A percentile compares a stretch with the other conserved stretches of the same genome.
Evolutionary conservation across 257 asterid species (phyloP).

Genomic region (Leptodermis oblonga): DNA sequence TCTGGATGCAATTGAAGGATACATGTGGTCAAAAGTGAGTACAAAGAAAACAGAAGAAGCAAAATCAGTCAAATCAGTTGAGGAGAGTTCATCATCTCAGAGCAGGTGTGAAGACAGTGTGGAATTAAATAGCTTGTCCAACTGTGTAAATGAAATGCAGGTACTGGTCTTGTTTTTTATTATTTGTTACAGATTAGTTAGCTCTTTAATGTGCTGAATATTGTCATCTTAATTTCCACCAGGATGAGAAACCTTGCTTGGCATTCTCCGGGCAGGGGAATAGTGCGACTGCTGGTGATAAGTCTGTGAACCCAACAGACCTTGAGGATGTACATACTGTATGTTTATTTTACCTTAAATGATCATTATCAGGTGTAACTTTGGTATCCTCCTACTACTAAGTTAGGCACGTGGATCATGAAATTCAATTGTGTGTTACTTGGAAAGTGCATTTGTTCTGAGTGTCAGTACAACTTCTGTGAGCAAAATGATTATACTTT

Average conservation of each 20-base stretch:
- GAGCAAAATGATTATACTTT: background rate
- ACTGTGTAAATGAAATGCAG: constrained; percentile 39
- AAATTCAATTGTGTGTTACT: background rate
- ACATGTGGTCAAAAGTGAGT: constrained; percentile 60
- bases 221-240: constrained; percentile 19
- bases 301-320: constrained; percentile 24
- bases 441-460: background rate
- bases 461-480: background rate
- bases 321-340: constrained; percentile 33
- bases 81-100: constrained; percentile 35
- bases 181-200: background rate
- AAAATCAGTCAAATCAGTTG: constrained; percentile 26
- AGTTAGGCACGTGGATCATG: background rate
- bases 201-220: background rate
- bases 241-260: constrained; percentile 35
- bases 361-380: background rate
- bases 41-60: constrained; percentile 29
- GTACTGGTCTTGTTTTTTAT: constrained; percentile 20
- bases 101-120: constrained; percentile 32
- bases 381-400: background rate
- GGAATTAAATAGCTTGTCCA: constrained; percentile 28
- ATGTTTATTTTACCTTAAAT: constrained; percentile 28
- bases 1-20: constrained; percentile 57
- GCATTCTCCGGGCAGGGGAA: constrained; percentile 38
- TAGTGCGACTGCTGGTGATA: constrained; percentile 18